A percentile compares a stretch with the other conserved stretches of the same genome.
These are phyloP conservation scores for Hypoxylon intermedium DNA, from an alignment of 495 filamentous ascomycete genomes.

Conservation along the genomic window DNA sequence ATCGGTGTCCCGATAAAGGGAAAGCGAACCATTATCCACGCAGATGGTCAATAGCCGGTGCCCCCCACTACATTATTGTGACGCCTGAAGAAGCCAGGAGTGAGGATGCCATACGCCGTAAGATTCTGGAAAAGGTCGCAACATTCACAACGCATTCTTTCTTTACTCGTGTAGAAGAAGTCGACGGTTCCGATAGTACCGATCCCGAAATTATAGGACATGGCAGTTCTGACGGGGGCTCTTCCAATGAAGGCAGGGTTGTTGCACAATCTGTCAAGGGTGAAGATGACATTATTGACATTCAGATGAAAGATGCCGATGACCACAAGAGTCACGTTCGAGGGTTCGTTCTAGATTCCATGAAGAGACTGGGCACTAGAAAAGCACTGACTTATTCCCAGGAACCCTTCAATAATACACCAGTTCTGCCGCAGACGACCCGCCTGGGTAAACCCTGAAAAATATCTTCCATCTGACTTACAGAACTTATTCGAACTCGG, in stretches of 20 bases:
- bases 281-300: conserved; percentile 89
- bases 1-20: conserved; percentile 56
- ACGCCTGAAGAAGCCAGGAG: conserved; percentile 58
- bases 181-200: conserved; percentile 56
- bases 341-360: conserved; percentile 38
- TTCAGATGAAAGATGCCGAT: conserved; percentile 76
- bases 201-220: conserved; percentile 77
- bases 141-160: conserved; percentile 51
- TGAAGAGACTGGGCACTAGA: neutral
- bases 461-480: conserved; percentile 58
- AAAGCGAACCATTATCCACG: conserved; percentile 22
- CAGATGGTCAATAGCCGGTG: conserved; percentile 36
- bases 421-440: conserved; percentile 45
- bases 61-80: conserved; percentile 60
- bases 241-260: conserved; percentile 70
- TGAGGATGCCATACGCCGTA: conserved; percentile 59
- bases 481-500: conserved; percentile 75
- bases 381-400: conserved; percentile 4
- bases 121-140: conserved; percentile 55
- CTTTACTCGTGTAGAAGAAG: conserved; percentile 56
- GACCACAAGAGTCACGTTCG: conserved; percentile 24
- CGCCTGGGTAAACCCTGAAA: conserved; percentile 55
- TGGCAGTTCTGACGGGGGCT: conserved; percentile 75
- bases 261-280: conserved; percentile 80
- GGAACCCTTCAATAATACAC: conserved; percentile 1